Base-by-base conservation (phyloP, 2,329 filamentous ascomycete species). In the Fusarium guadeloupense region DNA sequence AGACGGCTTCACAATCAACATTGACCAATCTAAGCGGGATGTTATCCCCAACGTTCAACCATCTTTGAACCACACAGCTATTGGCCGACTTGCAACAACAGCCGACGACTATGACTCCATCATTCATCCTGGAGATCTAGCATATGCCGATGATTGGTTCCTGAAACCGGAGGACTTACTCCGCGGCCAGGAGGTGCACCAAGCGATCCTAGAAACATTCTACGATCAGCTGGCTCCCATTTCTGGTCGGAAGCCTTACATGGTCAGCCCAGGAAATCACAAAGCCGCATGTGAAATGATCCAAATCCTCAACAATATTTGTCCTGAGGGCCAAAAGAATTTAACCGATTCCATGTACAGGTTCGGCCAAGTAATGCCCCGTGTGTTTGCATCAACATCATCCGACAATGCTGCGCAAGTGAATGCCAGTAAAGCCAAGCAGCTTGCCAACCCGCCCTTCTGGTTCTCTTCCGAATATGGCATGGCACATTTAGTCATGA, bases 401-500 rank as follows among this genome's bases (percentile, higher is more conserved):
- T 35, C 30, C 0, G n/a, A 28, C 9, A 42, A 57, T 5, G 5
- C 23, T 2, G 58, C 58, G 3, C 39, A 35, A 7, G 51, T 57
- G 1, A 62, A 42, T 13, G 66, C 56, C 2, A 67, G 63, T 10
- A 67, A 62, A 17, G 59, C 59, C 0, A 62, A 47, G 13, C 39
- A 63, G 7, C 59, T 62, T 1, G 48, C 59, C 4, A 62, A 62
- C 10, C 59, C 59, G 0, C 59, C 59, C 3, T 69, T 69, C 34
- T 69, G 67, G 67, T 69, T 65, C 34, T 67, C 62, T 1, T 69
- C 63, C 20, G 60, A 69, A 1, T 69, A 71, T 31, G 62, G 66
- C 9, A 71, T 73, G 69, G 69, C 60, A 1, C 69, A 72, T 35
- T 58, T 72, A 5, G 56, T 72, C 17, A 68, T 68, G 52, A 54